A percentile compares a stretch with the other conserved stretches of the same genome.
Conservation (phyloP, 306 rosid species). For the Biancaea sappan region DNA sequence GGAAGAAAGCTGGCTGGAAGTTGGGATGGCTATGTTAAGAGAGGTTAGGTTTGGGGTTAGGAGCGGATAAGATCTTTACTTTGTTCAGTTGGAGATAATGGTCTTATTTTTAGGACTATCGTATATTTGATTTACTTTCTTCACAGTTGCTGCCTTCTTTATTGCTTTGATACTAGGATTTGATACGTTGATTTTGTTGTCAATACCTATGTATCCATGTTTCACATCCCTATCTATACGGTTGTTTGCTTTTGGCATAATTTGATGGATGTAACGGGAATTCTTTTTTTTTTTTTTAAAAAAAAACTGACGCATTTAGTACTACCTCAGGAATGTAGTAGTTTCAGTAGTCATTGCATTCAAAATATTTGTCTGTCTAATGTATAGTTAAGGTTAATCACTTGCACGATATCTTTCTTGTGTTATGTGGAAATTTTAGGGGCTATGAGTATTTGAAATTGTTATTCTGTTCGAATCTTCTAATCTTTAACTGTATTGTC, state of each 20-base stretch:
- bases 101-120: neutral
- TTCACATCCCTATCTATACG: neutral
- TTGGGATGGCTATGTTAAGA: neutral
- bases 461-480: conserved; percentile 21
- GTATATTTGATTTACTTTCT: neutral
- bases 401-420: neutral
- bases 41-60: neutral
- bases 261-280: neutral
- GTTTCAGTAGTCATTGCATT: neutral
- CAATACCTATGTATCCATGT: neutral
- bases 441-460: conserved; percentile 15
- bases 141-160: too few relatives aligned
- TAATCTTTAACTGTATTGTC: conserved; percentile 10
- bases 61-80: neutral
- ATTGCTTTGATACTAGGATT: neutral
- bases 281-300: neutral
- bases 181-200: neutral
- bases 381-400: neutral
- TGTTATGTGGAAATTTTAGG: neutral
- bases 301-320: neutral
- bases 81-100: neutral
- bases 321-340: neutral
- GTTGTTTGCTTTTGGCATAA: conserved; percentile 3
- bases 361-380: neutral
- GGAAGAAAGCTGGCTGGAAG: conserved; percentile 1